Evolutionary conservation across 352 stramenopile genomes (phyloP).

Genomic region (Phytophthora palmivora): DNA sequence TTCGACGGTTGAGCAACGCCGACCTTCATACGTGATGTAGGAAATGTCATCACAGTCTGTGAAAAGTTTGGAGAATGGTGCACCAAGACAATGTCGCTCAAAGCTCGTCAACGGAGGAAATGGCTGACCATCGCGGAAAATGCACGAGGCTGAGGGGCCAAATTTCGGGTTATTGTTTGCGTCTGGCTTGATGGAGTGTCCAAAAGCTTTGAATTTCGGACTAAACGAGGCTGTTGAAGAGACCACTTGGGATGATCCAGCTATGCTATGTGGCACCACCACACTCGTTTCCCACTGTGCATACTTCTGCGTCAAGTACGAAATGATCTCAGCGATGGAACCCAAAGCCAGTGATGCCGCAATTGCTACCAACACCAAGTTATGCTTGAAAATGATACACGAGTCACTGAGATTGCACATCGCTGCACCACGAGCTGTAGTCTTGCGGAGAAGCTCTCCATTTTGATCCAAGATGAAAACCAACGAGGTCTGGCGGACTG

Average conservation of each 20-base stretch:
- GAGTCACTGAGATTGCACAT: constrained; percentile 24
- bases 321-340: constrained; percentile 1
- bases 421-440: constrained; percentile 11
- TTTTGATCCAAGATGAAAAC: constrained; percentile 18
- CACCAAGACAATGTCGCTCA: constrained; percentile 23
- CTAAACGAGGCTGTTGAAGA: not conserved
- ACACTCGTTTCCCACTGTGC: no score
- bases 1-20: constrained; percentile 17
- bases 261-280: no score
- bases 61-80: constrained; percentile 18
- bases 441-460: constrained; percentile 24
- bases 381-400: constrained; percentile 27
- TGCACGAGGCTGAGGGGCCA: constrained; percentile 3
- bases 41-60: constrained; percentile 15
- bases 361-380: constrained; percentile 11
- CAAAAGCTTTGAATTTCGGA: not conserved
- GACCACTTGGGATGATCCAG: no score
- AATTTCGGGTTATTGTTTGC: not conserved
- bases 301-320: constrained; percentile 6
- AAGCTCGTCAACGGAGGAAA: constrained; percentile 17
- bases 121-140: constrained; percentile 2
- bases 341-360: constrained; percentile 4
- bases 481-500: constrained; percentile 7
- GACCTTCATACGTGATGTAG: constrained; percentile 7
- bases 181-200: constrained; percentile 1